These are phyloP conservation scores for Leishmania arabica DNA, from an alignment of 208 protist species.

Conservation along the genomic window DNA sequence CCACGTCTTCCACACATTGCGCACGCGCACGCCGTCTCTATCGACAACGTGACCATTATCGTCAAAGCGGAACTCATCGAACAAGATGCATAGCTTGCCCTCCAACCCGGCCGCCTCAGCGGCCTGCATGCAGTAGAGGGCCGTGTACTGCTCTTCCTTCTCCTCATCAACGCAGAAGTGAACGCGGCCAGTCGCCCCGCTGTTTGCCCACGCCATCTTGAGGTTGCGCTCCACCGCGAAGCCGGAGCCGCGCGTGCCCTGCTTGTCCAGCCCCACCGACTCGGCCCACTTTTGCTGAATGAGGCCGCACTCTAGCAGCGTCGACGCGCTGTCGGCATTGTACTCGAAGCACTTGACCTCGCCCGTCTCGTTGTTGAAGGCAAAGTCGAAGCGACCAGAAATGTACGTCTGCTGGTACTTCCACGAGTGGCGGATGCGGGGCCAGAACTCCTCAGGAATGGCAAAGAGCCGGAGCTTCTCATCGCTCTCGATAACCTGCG, in stretches of 20 bases:
- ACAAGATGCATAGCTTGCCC: slow-evolving; percentile 83
- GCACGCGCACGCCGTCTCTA: slow-evolving; percentile 73
- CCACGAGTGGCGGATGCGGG: slow-evolving; percentile 81
- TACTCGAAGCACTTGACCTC: slow-evolving; percentile 92
- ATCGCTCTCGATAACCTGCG: slow-evolving; percentile 74
- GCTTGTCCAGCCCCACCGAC: slow-evolving; percentile 62
- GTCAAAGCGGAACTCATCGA: slow-evolving; percentile 90
- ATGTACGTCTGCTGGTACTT: slow-evolving; percentile 75
- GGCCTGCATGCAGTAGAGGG: slow-evolving; percentile 73
- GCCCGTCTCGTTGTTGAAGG: slow-evolving; percentile 72
- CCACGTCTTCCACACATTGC: slow-evolving; percentile 92
- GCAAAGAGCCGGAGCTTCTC: slow-evolving; percentile 67
- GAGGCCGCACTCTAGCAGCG: slow-evolving; percentile 84
- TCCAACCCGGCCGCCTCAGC: slow-evolving; percentile 79
- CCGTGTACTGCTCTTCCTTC: slow-evolving; percentile 89
- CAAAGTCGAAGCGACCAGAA: slow-evolving; percentile 91
- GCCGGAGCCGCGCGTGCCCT: slow-evolving; percentile 63
- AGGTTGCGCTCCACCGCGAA: slow-evolving; percentile 65
- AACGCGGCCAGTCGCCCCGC: slow-evolving; percentile 70
- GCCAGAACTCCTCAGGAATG: slow-evolving; percentile 87
- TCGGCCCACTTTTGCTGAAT: slow-evolving; percentile 91
- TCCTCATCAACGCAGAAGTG: slow-evolving; percentile 91
- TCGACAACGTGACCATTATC: slow-evolving; percentile 73
- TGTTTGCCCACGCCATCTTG: slow-evolving; percentile 56
- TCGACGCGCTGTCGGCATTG: slow-evolving; percentile 92